Evolutionary conservation across 2,329 filamentous ascomycete genomes (phyloP).

Genomic region (Fusarium pseudonygamai): DNA sequence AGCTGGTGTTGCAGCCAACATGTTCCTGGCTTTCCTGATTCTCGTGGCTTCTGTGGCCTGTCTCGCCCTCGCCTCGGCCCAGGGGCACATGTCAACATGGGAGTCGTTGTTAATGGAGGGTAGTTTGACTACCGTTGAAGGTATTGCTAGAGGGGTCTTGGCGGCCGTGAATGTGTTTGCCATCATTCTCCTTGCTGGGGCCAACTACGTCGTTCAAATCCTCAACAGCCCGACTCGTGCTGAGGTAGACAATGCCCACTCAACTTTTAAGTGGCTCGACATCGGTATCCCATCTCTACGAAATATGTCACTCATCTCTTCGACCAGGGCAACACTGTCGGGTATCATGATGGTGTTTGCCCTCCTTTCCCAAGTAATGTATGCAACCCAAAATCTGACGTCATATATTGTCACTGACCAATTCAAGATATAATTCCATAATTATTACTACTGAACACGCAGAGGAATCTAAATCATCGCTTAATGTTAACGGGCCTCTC

Average conservation of each 20-base stretch:
- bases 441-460: constrained; percentile 52
- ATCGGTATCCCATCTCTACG: constrained; percentile 63
- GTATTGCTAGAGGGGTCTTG: constrained; percentile 54
- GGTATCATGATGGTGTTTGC: constrained; percentile 53
- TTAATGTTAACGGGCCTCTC: constrained; percentile 56
- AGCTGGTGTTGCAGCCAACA: constrained; percentile 57
- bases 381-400: constrained; percentile 33
- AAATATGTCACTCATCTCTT: constrained; percentile 57
- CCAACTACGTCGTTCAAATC: constrained; percentile 65
- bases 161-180: constrained; percentile 56
- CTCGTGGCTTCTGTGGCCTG: constrained; percentile 52
- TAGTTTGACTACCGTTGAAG: constrained; percentile 49
- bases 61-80: constrained; percentile 51
- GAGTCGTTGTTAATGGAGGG: constrained; percentile 52
- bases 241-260: constrained; percentile 60
- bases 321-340: constrained; percentile 52
- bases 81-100: constrained; percentile 46
- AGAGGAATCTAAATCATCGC: constrained; percentile 21
- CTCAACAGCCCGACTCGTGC: constrained; percentile 62
- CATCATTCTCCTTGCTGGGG: constrained; percentile 57
- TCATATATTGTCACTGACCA: constrained; percentile 12
- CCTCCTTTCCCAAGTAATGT: constrained; percentile 61
- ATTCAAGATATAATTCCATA: constrained; percentile 60
- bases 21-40: constrained; percentile 52
- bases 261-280: constrained; percentile 59